phyloP scores from a whole-genome alignment of 2,329 filamentous ascomycete species.

The Pseudogymnoascus sp. region DNA sequence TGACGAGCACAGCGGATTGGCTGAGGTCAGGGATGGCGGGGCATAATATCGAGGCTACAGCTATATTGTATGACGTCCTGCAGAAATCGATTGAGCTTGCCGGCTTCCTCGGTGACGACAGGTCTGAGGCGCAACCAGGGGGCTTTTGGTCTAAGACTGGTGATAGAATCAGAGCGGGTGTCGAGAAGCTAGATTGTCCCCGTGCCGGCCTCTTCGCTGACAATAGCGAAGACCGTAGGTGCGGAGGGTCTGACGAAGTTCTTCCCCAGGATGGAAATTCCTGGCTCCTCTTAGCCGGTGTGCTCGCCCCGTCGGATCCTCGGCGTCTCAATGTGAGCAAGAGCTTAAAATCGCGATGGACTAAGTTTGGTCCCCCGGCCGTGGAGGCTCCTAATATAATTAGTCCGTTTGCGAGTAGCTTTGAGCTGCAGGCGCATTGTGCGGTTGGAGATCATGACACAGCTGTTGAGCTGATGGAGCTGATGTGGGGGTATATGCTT shows the following conservation, averaged over 20 bases:
- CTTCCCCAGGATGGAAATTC: slow-evolving; percentile 32
- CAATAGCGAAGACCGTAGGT: slow-evolving; percentile 11
- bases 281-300: slow-evolving; percentile 30
- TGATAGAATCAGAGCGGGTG: slow-evolving; percentile 18
- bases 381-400: slow-evolving; percentile 35
- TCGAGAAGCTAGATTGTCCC: slow-evolving; percentile 22
- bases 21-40: slow-evolving; percentile 23
- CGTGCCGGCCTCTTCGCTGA: slow-evolving; percentile 16
- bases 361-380: slow-evolving; percentile 38
- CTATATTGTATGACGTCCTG: slow-evolving; percentile 46
- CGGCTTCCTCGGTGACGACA: slow-evolving; percentile 34
- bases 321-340: slow-evolving; percentile 29
- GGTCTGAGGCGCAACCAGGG: not conserved
- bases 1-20: slow-evolving; percentile 36
- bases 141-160: slow-evolving; percentile 16
- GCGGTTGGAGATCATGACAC: slow-evolving; percentile 31
- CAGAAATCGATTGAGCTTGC: slow-evolving; percentile 42
- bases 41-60: slow-evolving; percentile 34
- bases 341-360: slow-evolving; percentile 36
- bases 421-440: slow-evolving; percentile 38
- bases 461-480: slow-evolving; percentile 37
- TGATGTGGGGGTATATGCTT: slow-evolving; percentile 36
- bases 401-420: slow-evolving; percentile 36
- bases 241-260: slow-evolving; percentile 7
- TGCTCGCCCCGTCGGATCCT: slow-evolving; percentile 5